phyloP scores from a whole-genome alignment of 176 grass and related monocot genomes.

The Eragrostis nindensis region DNA sequence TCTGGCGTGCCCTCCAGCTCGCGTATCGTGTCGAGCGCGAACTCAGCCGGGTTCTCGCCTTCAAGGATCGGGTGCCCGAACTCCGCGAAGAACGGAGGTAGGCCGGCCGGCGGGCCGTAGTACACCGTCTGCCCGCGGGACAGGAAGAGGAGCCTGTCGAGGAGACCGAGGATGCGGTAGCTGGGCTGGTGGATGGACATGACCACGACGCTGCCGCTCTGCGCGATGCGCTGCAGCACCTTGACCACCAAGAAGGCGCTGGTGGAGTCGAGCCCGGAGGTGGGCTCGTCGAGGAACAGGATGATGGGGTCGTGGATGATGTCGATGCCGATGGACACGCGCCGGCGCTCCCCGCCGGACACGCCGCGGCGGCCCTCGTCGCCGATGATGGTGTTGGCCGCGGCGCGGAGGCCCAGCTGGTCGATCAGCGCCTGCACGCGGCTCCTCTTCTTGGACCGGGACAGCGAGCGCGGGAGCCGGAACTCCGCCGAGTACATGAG shows the following conservation, averaged over 20 bases:
- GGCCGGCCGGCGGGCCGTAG: slow-evolving; percentile 51
- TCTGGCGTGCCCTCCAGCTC: slow-evolving; percentile 49
- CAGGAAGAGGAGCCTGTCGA: slow-evolving; percentile 70
- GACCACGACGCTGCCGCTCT: slow-evolving; percentile 76
- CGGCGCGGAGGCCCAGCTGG: slow-evolving; percentile 68
- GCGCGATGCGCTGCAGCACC: slow-evolving; percentile 74
- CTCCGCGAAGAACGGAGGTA: slow-evolving; percentile 66
- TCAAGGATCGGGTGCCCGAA: slow-evolving; percentile 67
- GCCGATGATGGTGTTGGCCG: slow-evolving; percentile 85
- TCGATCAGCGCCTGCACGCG: slow-evolving; percentile 74
- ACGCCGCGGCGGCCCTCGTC: slow-evolving; percentile 81
- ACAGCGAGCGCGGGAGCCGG: slow-evolving; percentile 63
- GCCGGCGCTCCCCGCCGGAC: slow-evolving; percentile 77
- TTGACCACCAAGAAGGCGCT: slow-evolving; percentile 83
- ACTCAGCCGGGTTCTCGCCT: slow-evolving; percentile 84
- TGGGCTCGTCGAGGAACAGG: slow-evolving; percentile 88
- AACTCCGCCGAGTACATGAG: slow-evolving; percentile 86
- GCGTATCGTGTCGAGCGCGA: slow-evolving; percentile 72
- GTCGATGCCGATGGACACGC: slow-evolving; percentile 84
- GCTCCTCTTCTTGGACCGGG: slow-evolving; percentile 58
- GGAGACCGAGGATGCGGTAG: slow-evolving; percentile 70
- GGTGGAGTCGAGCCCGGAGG: slow-evolving; percentile 81
- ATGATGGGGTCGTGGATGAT: slow-evolving; percentile 87
- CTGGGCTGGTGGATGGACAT: slow-evolving; percentile 86
- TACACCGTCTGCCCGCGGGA: slow-evolving; percentile 74